These are phyloP conservation scores for Ajuga chamaepitys DNA, from an alignment of 257 asterid species.

Conservation along the genomic window DNA sequence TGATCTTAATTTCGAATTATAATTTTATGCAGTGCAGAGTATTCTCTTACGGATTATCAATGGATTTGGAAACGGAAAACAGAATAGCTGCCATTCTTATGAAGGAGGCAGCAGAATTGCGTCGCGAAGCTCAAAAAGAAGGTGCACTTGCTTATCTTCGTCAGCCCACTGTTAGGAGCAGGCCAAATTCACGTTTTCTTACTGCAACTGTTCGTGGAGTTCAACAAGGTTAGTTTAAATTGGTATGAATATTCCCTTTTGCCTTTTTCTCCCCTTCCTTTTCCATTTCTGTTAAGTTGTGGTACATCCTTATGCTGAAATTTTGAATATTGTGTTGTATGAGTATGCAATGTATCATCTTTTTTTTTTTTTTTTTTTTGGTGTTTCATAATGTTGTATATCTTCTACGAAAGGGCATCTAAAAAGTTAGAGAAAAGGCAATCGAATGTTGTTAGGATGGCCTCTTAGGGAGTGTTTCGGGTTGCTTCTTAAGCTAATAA, in stretches of 20 bases:
- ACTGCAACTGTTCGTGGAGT: constrained; percentile 94
- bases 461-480: too few species aligned
- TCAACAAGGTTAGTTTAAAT: constrained; percentile 61
- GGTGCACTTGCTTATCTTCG: constrained; percentile 84
- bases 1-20: too few species aligned
- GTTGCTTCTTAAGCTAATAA: too few species aligned
- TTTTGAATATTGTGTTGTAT: too few species aligned
- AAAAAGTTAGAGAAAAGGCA: too few species aligned
- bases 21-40: neutral
- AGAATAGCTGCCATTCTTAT: constrained; percentile 75
- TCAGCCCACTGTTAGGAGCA: constrained; percentile 52
- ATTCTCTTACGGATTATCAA: constrained; percentile 18
- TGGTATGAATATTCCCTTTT: neutral
- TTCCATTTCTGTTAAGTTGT: too few species aligned
- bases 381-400: too few species aligned
- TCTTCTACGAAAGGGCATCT: too few species aligned
- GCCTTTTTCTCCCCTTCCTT: neutral
- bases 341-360: too few species aligned
- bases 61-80: constrained; percentile 92
- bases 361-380: too few species aligned
- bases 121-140: constrained; percentile 70
- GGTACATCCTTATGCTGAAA: too few species aligned
- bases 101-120: constrained; percentile 91
- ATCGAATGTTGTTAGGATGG: too few species aligned
- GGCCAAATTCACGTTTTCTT: constrained; percentile 91